A percentile compares a stretch with the other conserved stretches of the same genome.
These are phyloP conservation scores for Penicillium vulpinum DNA, from an alignment of 2,329 filamentous ascomycete genomes.

Conservation along the genomic window DNA sequence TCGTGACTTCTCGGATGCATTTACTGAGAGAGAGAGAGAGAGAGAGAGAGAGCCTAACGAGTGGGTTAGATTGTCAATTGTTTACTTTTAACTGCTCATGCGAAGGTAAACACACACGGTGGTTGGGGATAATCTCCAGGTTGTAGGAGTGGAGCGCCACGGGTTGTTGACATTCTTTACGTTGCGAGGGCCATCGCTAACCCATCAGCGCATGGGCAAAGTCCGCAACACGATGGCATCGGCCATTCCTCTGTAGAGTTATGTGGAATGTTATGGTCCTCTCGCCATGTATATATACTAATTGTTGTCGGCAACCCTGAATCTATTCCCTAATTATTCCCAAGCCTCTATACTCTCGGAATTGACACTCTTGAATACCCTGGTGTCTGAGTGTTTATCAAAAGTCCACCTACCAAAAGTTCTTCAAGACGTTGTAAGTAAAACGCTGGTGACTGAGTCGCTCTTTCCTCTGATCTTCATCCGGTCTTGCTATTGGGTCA, in stretches of 20 bases:
- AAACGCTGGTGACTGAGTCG: background rate
- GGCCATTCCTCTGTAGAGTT: slow-evolving; percentile 20
- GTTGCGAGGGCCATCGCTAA: slow-evolving; percentile 18
- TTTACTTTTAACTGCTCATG: fast-evolving
- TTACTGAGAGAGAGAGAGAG: no score
- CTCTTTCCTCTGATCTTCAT: background rate
- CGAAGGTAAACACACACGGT: background rate
- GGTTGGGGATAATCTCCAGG: background rate
- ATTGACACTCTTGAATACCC: slow-evolving; percentile 1
- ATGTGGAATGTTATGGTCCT: slow-evolving; percentile 17
- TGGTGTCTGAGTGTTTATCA: slow-evolving; percentile 16
- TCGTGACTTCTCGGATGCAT: no score
- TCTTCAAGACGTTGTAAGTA: slow-evolving; percentile 3
- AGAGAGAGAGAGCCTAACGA: no score
- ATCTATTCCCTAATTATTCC: background rate
- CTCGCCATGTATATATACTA: slow-evolving; percentile 18
- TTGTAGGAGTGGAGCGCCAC: background rate
- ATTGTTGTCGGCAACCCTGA: background rate
- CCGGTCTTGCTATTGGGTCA: background rate
- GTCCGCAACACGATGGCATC: slow-evolving; percentile 16
- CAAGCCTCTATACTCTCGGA: slow-evolving; percentile 1
- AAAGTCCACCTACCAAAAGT: background rate
- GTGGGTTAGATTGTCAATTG: no score
- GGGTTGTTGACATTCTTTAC: slow-evolving; percentile 23
- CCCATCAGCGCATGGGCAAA: background rate